These are phyloP conservation scores for Begonia loranthoides DNA, from an alignment of 306 rosid genomes.

Conservation along the genomic window DNA sequence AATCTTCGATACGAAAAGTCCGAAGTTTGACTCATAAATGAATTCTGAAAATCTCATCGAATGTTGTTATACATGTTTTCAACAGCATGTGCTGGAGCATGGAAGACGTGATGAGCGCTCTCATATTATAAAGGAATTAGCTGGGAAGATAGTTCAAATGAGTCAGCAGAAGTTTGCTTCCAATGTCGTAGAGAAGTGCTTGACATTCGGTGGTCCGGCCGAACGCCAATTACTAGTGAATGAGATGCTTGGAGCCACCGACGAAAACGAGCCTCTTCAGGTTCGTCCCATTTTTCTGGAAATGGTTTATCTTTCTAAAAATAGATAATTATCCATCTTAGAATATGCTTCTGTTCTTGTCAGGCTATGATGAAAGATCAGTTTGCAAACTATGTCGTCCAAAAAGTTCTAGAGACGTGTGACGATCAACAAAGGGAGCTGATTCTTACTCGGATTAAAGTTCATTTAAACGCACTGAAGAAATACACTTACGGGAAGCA, in stretches of 20 bases:
- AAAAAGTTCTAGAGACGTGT: conserved; percentile 86
- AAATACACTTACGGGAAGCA: conserved; percentile 93
- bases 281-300: conserved; percentile 14
- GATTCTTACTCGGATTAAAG: conserved; percentile 77
- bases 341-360: background rate
- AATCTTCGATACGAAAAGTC: too few relatives aligned
- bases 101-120: conserved; percentile 83
- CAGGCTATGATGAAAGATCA: conserved; percentile 93
- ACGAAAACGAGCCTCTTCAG: conserved; percentile 93
- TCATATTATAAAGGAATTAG: conserved; percentile 65
- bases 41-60: background rate
- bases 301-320: too few relatives aligned
- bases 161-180: conserved; percentile 96
- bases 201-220: conserved; percentile 63
- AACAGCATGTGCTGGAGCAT: conserved; percentile 73
- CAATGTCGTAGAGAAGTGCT: conserved; percentile 80
- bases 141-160: conserved; percentile 79
- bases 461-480: conserved; percentile 80
- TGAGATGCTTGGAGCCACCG: conserved; percentile 90
- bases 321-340: too few relatives aligned
- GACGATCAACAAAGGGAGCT: conserved; percentile 88
- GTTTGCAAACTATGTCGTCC: conserved; percentile 83
- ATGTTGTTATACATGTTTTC: conserved; percentile 1
- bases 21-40: too few relatives aligned
- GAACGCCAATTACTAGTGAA: conserved; percentile 65